Evolutionary conservation across 2,329 filamentous ascomycete genomes (phyloP), one percentile per base, ranked within the genome.

Genomic region (Trichocomaceae sp.): DNA sequence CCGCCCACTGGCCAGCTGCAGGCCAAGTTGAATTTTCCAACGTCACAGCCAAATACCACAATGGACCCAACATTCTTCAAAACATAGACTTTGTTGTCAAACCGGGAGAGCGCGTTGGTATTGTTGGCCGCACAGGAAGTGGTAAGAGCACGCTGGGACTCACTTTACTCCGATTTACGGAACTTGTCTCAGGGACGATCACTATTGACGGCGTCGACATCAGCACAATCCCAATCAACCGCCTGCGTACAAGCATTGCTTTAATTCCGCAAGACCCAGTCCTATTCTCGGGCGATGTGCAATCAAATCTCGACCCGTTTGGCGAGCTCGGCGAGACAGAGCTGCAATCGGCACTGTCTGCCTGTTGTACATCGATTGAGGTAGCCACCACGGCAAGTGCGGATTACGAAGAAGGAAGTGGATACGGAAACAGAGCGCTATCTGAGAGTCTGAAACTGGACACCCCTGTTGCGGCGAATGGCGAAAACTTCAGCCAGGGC

Each of bases 251-350:
- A 59, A 76, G 75, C 48, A 73, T 83, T 17, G 81, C 79, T 2
- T 78, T 83, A 42, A 83, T 83, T 17, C 79, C 81, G 0, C 81
- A 83, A 60, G 81, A 83, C 59, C 77, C 81, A 0, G 78, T 81
- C 17, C 69, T 83, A 7, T 84, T 84, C 62, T 78, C 80, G 0
- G 82, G 82, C 4, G 77, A 72, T 13, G 75, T 83, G 67, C 76
- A 79, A 6, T 75, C 78, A 52, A 85, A 84, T 56, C 77, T 85
- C 26, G 82, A 85, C 56, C 80, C 83, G 0, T 71, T 83, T 12
- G 69, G 75, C 29, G 75, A 82, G 55, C 77, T 80, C 63, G 70
- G 70, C 10, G 78, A 82, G 60, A 71, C 70, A 0, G 79, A 79
- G 31, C 57, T 65, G n/a, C 59, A 55, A 19, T 50, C 59, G 2